Evolutionary conservation across 257 asterid species (phyloP), one percentile per base, ranked within the genome.

Genomic region (Lycium ferocissimum): DNA sequence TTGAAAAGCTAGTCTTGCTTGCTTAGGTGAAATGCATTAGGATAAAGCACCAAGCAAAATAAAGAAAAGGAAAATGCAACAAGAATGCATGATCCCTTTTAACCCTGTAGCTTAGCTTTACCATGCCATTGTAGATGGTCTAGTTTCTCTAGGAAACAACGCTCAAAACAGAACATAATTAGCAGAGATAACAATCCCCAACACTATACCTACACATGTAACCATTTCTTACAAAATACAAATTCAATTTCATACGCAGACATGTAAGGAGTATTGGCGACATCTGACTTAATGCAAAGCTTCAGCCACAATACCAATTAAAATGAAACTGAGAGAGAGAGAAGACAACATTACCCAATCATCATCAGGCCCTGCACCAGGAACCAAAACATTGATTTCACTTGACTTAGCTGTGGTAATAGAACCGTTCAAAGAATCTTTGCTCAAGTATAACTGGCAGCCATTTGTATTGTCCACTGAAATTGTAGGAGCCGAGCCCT

Each of bases 401-500:
- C 98, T 95, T 6, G 99, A 95, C 94, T 95, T 97, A 63, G 99
- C 98, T 54, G 99, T 93, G 7, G 99, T 94, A 75, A 97, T 86
- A 69, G 98, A 93, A 86, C 98, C 94, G 79, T 86, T 91, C 92
- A 97, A 87, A 76, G 99, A 92, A 56, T 93, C 98, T 91, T 95
- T 94, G 90, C 97, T 90, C 92, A 97, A 87, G 88, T 93, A 97
- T 85, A 97, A 86, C 83, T 95, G 99, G 91, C 99, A 97, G 76
- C 99, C 99, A 13, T 96, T 89, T 45, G 99, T 93, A 83, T 97
- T 97, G 89, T 97, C 99, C 65, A 97, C 87, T 85, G 98, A 97
- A 61, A 97, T 91, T 83, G 98, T 97, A 73, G 99, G 99, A 80
- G 99, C 97, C 2, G 95, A 88, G 53, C 98, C 99, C 99, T 95